Base-by-base conservation (phyloP, 768 basidiomycete genomes). In the Suillus occidentalis region DNA sequence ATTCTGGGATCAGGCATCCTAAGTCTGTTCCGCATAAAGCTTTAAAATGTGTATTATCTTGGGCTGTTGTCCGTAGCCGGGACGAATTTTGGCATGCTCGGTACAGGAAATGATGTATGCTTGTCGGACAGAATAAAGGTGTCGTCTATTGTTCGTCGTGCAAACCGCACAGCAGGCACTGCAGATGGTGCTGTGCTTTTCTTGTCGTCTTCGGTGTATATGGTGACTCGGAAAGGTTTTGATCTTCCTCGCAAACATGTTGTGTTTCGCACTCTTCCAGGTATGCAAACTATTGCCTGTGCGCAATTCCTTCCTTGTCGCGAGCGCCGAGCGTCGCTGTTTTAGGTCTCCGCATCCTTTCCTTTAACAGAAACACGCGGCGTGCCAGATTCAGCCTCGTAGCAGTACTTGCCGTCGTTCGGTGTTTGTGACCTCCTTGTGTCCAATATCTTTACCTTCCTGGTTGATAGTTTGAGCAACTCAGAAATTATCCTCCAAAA, bases 121-220 rank as follows among this genome's bases (percentile, higher is more conserved):
- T 39, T 66, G 57, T 31, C 31, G n/a, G 14, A 10, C 72, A 91
- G 81, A 92, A 92, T 70, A 91, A 91, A 70, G 90, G 90, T 45
- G 89, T 91, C 40, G 94, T 94, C 88, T 20, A 85, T 95, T 65
- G 94, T 92, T 0, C 88, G 91, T 1, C 94, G 92, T 68, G 92
- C 92, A 6, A 93, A 90, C 73, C 84, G 90, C 37, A 78, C 81
- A 4, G 91, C 92, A 0, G 92, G 31, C 31, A 31, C 31, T 31
- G 92, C 12, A 85, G 89, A 25, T 90, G 88, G 85, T 94, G 91
- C 70, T 92, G 91, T 71, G 73, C 74, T 65, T 92, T 94, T 81
- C 84, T 94, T 71, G 87, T 70, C 75, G 31, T 93, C 14, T 92
- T 91, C 66, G 92, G 92, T 13, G 76, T 92, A 31, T 31, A 31